phyloP scores from a whole-genome alignment of 805 yeast species.

The Candida boleticola region DNA sequence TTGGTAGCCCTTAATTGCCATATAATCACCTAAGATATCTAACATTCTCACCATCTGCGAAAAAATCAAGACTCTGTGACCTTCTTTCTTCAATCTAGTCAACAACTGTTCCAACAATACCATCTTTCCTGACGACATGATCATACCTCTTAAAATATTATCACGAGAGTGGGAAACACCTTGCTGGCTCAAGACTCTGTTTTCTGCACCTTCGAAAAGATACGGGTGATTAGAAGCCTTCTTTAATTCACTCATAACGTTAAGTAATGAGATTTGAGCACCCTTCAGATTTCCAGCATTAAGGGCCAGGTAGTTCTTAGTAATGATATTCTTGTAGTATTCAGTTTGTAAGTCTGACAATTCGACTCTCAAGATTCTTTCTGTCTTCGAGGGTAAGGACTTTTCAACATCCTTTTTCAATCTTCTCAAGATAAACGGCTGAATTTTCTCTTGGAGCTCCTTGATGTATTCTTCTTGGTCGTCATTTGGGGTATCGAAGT shows the following conservation, averaged over 20 bases:
- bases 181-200: conserved; percentile 66
- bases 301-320: conserved; percentile 88
- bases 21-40: conserved; percentile 91
- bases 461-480: conserved; percentile 88
- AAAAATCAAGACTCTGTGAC: conserved; percentile 92
- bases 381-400: conserved; percentile 92
- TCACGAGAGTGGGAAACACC: conserved; percentile 63
- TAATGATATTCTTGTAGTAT: conserved; percentile 88
- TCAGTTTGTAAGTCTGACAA: conserved; percentile 93
- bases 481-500: conserved; percentile 83
- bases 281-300: conserved; percentile 76
- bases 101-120: conserved; percentile 88
- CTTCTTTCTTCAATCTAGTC: conserved; percentile 82
- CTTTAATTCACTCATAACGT: conserved; percentile 92
- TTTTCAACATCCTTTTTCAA: conserved; percentile 97
- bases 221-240: conserved; percentile 98
- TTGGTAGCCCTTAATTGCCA: conserved; percentile 79
- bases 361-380: conserved; percentile 92
- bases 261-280: conserved; percentile 79
- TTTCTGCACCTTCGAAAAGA: conserved; percentile 89
- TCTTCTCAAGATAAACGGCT: conserved; percentile 90
- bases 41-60: conserved; percentile 97
- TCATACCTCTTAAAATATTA: conserved; percentile 79
- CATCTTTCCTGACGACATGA: conserved; percentile 99
- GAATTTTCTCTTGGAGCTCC: conserved; percentile 76